A percentile compares a stretch with the other conserved stretches of the same genome.
Conservation (phyloP, 495 filamentous ascomycete species). For the Penicillium arizonense region DNA sequence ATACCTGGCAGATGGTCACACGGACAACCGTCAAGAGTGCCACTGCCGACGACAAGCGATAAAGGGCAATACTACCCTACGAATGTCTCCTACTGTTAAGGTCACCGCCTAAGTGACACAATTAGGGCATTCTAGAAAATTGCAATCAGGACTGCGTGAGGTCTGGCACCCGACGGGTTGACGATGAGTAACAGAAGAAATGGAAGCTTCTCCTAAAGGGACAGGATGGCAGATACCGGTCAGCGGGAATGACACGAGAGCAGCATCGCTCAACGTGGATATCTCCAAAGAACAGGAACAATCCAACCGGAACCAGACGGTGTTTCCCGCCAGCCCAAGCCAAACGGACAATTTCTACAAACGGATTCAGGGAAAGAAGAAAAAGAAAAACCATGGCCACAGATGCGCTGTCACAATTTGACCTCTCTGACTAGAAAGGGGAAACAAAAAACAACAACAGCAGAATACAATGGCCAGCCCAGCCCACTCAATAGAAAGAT, state of each 20-base stretch:
- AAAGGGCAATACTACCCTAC: conserved; percentile 9
- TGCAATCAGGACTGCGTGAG: conserved; percentile 17
- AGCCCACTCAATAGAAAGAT: neutral
- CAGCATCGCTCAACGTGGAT: neutral
- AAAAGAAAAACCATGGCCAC: conserved; percentile 1
- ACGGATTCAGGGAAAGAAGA: neutral
- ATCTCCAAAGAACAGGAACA: conserved; percentile 2
- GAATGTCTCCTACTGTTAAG: conserved; percentile 1
- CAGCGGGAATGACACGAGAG: neutral
- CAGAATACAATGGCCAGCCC: conserved; percentile 5
- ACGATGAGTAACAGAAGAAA: conserved; percentile 21
- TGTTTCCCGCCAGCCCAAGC: conserved; percentile 13
- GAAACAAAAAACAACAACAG: neutral
- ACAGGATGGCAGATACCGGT: conserved; percentile 1
- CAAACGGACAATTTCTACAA: conserved; percentile 22
- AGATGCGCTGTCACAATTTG: conserved; percentile 14
- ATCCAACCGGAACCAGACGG: conserved; percentile 13
- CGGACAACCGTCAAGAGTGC: conserved; percentile 6
- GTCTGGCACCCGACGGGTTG: conserved; percentile 6
- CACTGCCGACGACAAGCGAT: conserved; percentile 1
- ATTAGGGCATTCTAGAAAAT: conserved; percentile 23
- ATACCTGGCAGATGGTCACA: conserved; percentile 8
- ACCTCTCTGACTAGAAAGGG: neutral
- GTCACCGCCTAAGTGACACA: conserved; percentile 4
- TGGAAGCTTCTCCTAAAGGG: conserved; percentile 14